Conservation (phyloP, 148 eudicot genomes). For the Rhododendron ferrugineum region DNA sequence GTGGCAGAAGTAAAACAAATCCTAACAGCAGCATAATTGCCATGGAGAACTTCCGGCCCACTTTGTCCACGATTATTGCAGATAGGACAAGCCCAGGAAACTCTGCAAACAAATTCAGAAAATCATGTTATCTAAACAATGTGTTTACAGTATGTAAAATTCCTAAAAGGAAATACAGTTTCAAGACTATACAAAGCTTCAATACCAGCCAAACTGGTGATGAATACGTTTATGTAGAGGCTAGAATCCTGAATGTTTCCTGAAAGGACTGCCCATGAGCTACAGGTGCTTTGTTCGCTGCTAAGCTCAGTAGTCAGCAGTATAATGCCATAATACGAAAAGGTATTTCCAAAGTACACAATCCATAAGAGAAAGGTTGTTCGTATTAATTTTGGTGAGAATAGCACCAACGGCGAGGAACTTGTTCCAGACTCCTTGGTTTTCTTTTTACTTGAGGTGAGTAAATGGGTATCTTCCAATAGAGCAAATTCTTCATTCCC, state of each 20-base stretch:
- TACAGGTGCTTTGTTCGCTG: slow-evolving; percentile 21
- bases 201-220: slow-evolving; percentile 44
- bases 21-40: slow-evolving; percentile 19
- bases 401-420: slow-evolving; percentile 16
- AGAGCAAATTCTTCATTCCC: slow-evolving; percentile 16
- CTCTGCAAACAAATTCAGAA: slow-evolving; percentile 20
- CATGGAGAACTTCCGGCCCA: slow-evolving; percentile 40
- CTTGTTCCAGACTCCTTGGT: neutral
- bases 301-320: slow-evolving; percentile 43
- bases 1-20: slow-evolving; percentile 27
- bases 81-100: slow-evolving; percentile 36
- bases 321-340: slow-evolving; percentile 40
- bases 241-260: slow-evolving; percentile 15
- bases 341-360: slow-evolving; percentile 31
- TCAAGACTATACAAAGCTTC: neutral
- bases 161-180: neutral
- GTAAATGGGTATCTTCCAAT: slow-evolving; percentile 16
- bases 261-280: neutral
- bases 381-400: slow-evolving; percentile 24
- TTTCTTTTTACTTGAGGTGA: slow-evolving; percentile 6
- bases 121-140: neutral
- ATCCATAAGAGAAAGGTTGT: slow-evolving; percentile 41
- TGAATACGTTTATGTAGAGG: slow-evolving; percentile 29
- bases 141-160: neutral
- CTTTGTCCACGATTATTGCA: slow-evolving; percentile 33